Conservation (phyloP, 495 filamentous ascomycete genomes). For the Lasiosphaeria ovina region DNA sequence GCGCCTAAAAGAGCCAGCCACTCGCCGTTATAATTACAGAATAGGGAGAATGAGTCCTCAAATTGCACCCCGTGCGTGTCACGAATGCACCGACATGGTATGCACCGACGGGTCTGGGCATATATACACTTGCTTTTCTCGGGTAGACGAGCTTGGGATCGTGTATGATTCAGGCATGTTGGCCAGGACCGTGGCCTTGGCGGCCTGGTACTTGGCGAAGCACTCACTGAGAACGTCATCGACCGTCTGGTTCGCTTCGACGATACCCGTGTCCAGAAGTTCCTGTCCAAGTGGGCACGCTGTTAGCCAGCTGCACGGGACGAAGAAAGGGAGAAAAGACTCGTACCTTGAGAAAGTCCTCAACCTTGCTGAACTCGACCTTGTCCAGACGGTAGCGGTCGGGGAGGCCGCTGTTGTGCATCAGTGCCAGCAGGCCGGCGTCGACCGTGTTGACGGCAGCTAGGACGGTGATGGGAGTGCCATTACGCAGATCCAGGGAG, state of each 20-base stretch:
- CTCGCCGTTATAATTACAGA: background rate
- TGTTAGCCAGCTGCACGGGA: background rate
- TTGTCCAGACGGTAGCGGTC: conserved; percentile 46
- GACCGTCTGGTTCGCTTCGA: conserved; percentile 35
- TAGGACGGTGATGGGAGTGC: conserved; percentile 42
- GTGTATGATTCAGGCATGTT: conserved; percentile 45
- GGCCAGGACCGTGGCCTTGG: conserved; percentile 41
- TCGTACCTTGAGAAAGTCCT: conserved; percentile 43
- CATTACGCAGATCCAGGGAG: conserved; percentile 25
- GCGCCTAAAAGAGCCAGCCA: background rate
- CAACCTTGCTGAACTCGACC: conserved; percentile 44
- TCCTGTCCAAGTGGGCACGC: conserved; percentile 20
- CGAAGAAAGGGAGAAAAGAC: too few relatives aligned
- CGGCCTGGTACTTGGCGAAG: conserved; percentile 38
- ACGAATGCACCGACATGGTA: conserved; percentile 6
- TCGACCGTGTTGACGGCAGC: conserved; percentile 49
- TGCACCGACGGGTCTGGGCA: conserved; percentile 21
- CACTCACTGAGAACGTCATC: conserved; percentile 41
- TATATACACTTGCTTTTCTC: conserved; percentile 13
- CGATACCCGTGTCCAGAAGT: conserved; percentile 44
- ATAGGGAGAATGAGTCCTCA: background rate
- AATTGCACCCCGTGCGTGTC: background rate
- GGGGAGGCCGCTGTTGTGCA: conserved; percentile 53
- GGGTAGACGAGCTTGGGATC: background rate
- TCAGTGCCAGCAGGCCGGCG: conserved; percentile 47